Evolutionary conservation across 1,139 yeast species (phyloP), one percentile per base, ranked within the genome.

Genomic region (Geotrichum siamense): DNA sequence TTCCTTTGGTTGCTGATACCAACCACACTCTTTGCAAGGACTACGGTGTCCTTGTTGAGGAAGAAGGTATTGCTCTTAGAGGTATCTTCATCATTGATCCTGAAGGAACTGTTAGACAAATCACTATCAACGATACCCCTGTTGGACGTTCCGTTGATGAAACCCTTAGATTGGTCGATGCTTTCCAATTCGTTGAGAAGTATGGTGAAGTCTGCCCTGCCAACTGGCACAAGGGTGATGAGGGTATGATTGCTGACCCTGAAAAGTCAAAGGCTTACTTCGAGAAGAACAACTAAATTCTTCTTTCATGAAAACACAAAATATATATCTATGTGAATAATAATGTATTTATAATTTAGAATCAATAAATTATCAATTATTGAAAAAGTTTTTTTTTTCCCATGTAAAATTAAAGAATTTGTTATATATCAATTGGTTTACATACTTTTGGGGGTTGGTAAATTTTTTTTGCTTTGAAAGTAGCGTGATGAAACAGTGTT

Each of bases 141-240:
- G 98, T 91, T 58, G 98, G 98, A 69, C 87, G 98, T 78, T 83
- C 86, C 61, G 97, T 89, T 57, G 96, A 87, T 56, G 98, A 91
- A 77, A 83, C 96, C 58, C 76, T 85, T 66, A 87, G 98, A 82
- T 80, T 91, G 68, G 79, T 91, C 56, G 97, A 91, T 68, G 97
- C 96, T 61, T 89, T 91, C 95, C 94, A 89, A 76, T 87, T 91
- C 86, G 82, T 95, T 63, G 96, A 89, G 71, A 82, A 85, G 77
- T 74, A 89, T 78, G 96, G 97, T 72, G 95, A 91, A 72, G 97
- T 91, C 58, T 85, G 95, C 74, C 96, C 96, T 47, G 96, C 97
- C 68, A 89, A 87, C 93, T 91, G 98, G 97, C 84, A 85, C 60
- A 89, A 93, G 72, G 97, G 97, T 74, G 69, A 86, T 52, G 94